Percentiles rank a stretch among this genome's conserved stretches.
Evolutionary conservation across 2,329 filamentous ascomycete genomes (phyloP).

Genomic region (Cladophialophora yegresii): DNA sequence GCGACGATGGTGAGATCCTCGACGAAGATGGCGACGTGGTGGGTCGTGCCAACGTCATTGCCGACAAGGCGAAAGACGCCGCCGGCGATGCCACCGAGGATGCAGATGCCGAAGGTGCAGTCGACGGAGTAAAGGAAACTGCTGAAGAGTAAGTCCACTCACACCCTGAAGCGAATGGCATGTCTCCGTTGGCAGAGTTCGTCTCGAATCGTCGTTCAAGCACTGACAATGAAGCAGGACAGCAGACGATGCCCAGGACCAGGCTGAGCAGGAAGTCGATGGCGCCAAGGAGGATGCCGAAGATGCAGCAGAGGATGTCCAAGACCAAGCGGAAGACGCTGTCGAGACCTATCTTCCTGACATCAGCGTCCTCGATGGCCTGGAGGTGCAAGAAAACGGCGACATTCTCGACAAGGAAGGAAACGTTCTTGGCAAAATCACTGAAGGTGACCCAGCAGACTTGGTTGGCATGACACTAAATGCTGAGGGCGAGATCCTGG

Average conservation of each 20-base stretch:
- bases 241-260: neutral
- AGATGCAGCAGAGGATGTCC: constrained; percentile 36
- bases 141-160: constrained; percentile 36
- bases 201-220: neutral
- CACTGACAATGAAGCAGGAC: neutral
- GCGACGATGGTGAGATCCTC: constrained; percentile 41
- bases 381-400: constrained; percentile 56
- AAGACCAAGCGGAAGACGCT: constrained; percentile 44
- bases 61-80: constrained; percentile 32
- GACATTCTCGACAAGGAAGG: constrained; percentile 52
- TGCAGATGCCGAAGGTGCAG: constrained; percentile 37
- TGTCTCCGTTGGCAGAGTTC: neutral
- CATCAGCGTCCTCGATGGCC: constrained; percentile 42
- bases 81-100: constrained; percentile 37
- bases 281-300: constrained; percentile 40
- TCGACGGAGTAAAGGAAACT: constrained; percentile 38
- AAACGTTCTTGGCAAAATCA: constrained; percentile 44
- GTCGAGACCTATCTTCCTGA: constrained; percentile 41
- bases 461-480: constrained; percentile 46
- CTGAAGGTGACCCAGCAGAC: constrained; percentile 47
- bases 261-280: constrained; percentile 31
- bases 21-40: constrained; percentile 42
- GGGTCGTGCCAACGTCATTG: constrained; percentile 42
- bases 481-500: constrained; percentile 46
- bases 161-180: neutral